These are phyloP conservation scores for Tulasnella sp. DNA, from an alignment of 768 basidiomycete species.

Conservation along the genomic window DNA sequence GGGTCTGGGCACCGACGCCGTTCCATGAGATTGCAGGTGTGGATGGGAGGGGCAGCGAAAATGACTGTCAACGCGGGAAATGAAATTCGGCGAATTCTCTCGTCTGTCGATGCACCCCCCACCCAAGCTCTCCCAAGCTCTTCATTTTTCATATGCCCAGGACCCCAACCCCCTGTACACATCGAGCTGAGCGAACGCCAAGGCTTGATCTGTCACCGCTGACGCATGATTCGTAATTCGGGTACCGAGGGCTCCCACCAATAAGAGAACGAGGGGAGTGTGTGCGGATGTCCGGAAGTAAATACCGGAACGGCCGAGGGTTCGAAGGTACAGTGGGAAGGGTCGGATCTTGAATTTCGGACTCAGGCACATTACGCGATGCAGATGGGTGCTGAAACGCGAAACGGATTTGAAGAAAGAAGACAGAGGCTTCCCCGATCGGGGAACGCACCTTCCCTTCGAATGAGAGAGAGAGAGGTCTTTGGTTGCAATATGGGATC, in stretches of 20 bases:
- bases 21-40: too few species aligned
- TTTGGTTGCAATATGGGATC: not conserved
- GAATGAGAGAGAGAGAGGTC: not conserved
- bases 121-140: too few species aligned
- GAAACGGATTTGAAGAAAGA: too few species aligned
- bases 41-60: not conserved
- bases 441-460: not conserved
- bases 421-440: not conserved
- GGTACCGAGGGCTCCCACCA: not conserved
- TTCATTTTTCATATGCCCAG: too few species aligned
- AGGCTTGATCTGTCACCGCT: not conserved
- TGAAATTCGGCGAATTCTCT: not conserved
- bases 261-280: not conserved
- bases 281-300: not conserved
- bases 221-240: not conserved
- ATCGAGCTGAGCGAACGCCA: not conserved
- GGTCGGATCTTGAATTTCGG: conserved; percentile 6
- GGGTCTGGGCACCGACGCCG: not conserved
- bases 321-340: not conserved
- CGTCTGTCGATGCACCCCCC: too few species aligned
- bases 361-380: conserved; percentile 1
- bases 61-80: not conserved
- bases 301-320: not conserved
- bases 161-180: not conserved
- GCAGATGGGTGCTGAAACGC: conserved; percentile 4